Base-by-base conservation (phyloP, 495 filamentous ascomycete genomes). In the Cercophora sp. region DNA sequence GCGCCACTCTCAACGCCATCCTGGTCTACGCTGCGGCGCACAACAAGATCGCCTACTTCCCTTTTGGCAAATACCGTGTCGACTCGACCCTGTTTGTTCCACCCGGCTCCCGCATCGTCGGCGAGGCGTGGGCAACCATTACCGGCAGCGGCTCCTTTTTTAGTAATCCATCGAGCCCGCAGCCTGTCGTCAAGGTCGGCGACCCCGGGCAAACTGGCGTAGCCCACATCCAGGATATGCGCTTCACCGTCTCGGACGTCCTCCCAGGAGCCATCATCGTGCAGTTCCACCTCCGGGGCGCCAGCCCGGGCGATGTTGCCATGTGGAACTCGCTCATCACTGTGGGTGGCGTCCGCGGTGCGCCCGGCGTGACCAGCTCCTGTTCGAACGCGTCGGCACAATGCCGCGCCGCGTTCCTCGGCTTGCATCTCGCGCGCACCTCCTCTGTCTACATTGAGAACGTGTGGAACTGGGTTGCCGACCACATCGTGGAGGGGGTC, bases 401-500 rank as follows among this genome's bases (percentile, higher is more conserved):
- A 57, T 89, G 86, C 61, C 75, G 80, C 19, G 85, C 77, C 1
- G 87, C 82, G 1, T 89, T 82, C 59, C 65, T 89, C 71, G 75
- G 77, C 3, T 74, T 89, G 65, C 83, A 89, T 58, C 69, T 89
- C 25, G 79, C 85, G 0, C 54, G 77, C 11, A 73, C 59, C 3
- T 85, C 80, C 1, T 72, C 69, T 0, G 68, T 73, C 0, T 89
- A 87, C 57, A 44, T 87, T 32, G 85, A 89, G 62, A 90, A 89
- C 53, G 71, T 74, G 5, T 86, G 85, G 85, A 70, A 83, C 46
- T 85, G 86, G 86, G 80, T 81, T 1, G 83, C 85, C 2, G 87
- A 91, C 54, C 87, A 90, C 64, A 83, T 86, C 51, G 61, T 85
- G 2, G 87, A 91, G 42, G 75, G 77, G 44, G 65, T 75, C 8